A percentile compares a stretch with the other conserved stretches of the same genome.
Evolutionary conservation across 2,329 filamentous ascomycete species (phyloP).

Genomic region (Leptodontidium sp.): DNA sequence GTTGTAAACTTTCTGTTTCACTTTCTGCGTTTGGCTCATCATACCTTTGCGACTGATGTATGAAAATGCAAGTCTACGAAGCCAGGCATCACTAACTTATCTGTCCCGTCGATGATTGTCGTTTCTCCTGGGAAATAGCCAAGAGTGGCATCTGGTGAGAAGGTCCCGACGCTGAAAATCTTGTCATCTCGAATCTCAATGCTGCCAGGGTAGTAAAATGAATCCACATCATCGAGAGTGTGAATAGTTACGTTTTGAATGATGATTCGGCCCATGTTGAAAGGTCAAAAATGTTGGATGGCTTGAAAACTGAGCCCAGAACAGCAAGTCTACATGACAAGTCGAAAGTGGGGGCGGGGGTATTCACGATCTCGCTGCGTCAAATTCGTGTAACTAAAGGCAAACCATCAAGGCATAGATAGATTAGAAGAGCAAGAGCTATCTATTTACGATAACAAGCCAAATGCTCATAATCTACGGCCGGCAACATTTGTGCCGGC

Average conservation of each 20-base stretch:
- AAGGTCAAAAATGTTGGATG: background rate
- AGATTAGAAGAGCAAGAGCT: too few species aligned
- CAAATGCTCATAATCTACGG: background rate
- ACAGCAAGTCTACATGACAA: too few species aligned
- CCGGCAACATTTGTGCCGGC: background rate
- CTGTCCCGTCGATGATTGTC: conserved; percentile 37
- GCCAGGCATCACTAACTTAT: conserved; percentile 41
- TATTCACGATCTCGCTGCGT: too few species aligned
- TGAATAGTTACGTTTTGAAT: conserved; percentile 37
- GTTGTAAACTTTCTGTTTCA: background rate
- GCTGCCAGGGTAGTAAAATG: conserved; percentile 37
- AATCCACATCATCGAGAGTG: conserved; percentile 37
- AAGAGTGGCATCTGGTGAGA: conserved; percentile 11
- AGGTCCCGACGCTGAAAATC: conserved; percentile 31
- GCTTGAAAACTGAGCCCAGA: too few species aligned
- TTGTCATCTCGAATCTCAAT: conserved; percentile 39
- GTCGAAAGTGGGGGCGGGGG: too few species aligned
- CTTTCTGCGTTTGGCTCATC: too few species aligned
- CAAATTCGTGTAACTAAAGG: too few species aligned
- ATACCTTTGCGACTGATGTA: conserved; percentile 40
- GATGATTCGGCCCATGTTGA: conserved; percentile 35
- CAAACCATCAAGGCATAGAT: too few species aligned
- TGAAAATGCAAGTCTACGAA: conserved; percentile 42
- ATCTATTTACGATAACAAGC: too few species aligned
- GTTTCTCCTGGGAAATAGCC: conserved; percentile 33